Conservation (phyloP, 192 early-diverging fungal species). For the Gonapodya sp. region DNA sequence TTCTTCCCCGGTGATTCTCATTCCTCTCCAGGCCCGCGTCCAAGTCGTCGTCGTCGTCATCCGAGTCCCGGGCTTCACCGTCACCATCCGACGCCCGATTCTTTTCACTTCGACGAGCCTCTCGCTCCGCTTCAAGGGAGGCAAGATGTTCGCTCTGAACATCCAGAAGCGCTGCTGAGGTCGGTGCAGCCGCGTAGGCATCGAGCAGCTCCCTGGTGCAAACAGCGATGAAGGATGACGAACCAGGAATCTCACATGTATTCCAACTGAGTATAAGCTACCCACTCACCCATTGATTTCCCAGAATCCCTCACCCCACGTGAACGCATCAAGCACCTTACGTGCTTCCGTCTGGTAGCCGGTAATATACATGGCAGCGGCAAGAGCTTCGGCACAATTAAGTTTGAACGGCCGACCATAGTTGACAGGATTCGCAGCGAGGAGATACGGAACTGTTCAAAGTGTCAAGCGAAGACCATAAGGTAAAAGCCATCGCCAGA, state of each 20-base stretch:
- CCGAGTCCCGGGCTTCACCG: not conserved
- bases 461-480: not conserved
- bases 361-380: slow-evolving; percentile 83
- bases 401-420: slow-evolving; percentile 93
- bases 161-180: not conserved
- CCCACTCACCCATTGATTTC: slow-evolving; percentile 68
- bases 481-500: not conserved
- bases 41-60: not conserved
- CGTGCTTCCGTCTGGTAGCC: slow-evolving; percentile 66
- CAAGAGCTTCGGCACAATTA: slow-evolving; percentile 96
- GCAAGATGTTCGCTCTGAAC: slow-evolving; percentile 5
- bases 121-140: slow-evolving; percentile 54
- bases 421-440: slow-evolving; percentile 95
- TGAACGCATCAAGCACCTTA: slow-evolving; percentile 74
- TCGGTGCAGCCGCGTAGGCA: not conserved
- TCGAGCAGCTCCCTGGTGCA: not conserved
- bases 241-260: not conserved
- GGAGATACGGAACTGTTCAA: slow-evolving; percentile 73
- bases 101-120: slow-evolving; percentile 32
- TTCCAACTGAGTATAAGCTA: not conserved
- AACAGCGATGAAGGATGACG: not conserved
- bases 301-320: slow-evolving; percentile 89
- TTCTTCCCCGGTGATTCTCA: not conserved
- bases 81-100: slow-evolving; percentile 18
- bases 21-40: not conserved